Percentiles rank a stretch among this genome's conserved stretches.
These are phyloP conservation scores for Pleurotus eryngii DNA, from an alignment of 768 basidiomycete species.

Conservation along the genomic window DNA sequence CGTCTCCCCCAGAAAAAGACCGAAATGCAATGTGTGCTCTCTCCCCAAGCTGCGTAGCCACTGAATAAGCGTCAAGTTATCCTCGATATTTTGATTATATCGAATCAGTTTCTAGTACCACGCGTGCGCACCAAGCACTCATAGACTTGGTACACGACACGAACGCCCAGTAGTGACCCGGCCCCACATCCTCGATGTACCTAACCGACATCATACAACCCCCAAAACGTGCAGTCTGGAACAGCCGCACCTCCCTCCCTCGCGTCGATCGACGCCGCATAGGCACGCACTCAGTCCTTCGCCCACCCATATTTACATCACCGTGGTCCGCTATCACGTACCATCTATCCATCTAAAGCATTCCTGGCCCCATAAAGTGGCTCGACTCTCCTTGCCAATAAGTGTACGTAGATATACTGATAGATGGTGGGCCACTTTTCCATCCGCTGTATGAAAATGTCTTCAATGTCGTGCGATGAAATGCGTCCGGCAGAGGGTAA, in stretches of 20 bases:
- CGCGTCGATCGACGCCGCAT: slow-evolving; percentile 6
- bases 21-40: no score
- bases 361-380: neutral
- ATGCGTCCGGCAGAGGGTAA: neutral
- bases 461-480: slow-evolving; percentile 1
- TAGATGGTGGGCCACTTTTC: neutral
- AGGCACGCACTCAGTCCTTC: slow-evolving; percentile 1
- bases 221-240: slow-evolving; percentile 3
- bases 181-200: neutral
- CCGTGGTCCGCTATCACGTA: neutral
- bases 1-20: no score
- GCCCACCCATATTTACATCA: neutral
- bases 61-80: neutral
- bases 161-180: neutral
- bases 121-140: neutral
- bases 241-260: neutral
- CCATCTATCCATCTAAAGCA: slow-evolving; percentile 7
- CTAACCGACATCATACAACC: neutral
- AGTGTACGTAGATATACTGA: neutral
- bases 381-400: neutral
- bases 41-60: no score
- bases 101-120: neutral
- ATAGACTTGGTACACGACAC: neutral
- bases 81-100: neutral
- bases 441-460: neutral